Conservation (phyloP, 2,329 filamentous ascomycete species). For the Colletotrichum sp. region DNA sequence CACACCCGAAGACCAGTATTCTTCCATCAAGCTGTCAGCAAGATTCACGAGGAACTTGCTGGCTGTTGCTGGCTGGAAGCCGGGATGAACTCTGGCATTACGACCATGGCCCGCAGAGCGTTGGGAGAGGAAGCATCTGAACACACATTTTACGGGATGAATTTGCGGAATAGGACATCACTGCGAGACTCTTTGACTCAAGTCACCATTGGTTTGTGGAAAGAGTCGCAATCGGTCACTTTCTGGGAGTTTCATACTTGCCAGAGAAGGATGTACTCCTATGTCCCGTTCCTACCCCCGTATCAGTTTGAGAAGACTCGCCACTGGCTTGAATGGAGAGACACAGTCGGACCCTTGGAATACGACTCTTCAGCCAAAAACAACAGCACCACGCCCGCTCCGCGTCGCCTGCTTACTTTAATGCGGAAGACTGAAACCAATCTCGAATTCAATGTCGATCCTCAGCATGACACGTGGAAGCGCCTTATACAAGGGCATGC, state of each 20-base stretch:
- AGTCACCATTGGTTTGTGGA: background rate
- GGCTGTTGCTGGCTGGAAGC: slow-evolving; percentile 43
- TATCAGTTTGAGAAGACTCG: slow-evolving; percentile 46
- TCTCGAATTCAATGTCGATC: background rate
- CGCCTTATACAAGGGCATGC: background rate
- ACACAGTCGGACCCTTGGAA: background rate
- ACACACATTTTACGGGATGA: background rate
- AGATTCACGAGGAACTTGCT: slow-evolving; percentile 35
- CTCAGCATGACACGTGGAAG: background rate
- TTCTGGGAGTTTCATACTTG: background rate
- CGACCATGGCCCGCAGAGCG: slow-evolving; percentile 34
- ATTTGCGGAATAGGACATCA: background rate
- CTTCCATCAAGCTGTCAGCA: slow-evolving; percentile 45
- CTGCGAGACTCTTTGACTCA: background rate
- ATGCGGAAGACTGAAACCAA: background rate
- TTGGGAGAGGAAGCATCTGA: slow-evolving; percentile 4
- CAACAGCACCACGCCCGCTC: background rate
- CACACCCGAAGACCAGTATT: slow-evolving; percentile 50
- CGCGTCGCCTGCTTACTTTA: background rate
- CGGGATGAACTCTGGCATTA: slow-evolving; percentile 41
- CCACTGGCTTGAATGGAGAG: slow-evolving; percentile 42
- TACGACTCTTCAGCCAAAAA: background rate
- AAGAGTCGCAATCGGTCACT: background rate
- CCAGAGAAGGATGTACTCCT: slow-evolving; percentile 27
- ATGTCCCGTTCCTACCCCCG: slow-evolving; percentile 36